A percentile compares a stretch with the other conserved stretches of the same genome.
phyloP scores from a whole-genome alignment of 192 early-diverging fungal genomes.

The Chytriomyces sp. region DNA sequence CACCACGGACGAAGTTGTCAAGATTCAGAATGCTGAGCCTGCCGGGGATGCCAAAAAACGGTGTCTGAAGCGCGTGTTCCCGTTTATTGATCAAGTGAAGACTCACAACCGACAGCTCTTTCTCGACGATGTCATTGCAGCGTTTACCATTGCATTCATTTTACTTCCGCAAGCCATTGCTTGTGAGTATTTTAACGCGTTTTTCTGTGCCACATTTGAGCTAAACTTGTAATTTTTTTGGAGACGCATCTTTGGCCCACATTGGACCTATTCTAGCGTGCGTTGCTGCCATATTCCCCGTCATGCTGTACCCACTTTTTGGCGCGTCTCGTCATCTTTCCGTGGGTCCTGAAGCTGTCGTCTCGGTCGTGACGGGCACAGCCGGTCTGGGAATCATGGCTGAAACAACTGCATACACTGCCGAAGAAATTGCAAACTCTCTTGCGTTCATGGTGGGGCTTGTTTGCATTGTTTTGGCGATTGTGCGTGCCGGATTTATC shows the following conservation, averaged over 20 bases:
- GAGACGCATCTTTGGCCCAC: conserved; percentile 36
- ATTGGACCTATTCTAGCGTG: conserved; percentile 38
- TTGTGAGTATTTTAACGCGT: conserved; percentile 20
- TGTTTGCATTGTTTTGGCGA: conserved; percentile 31
- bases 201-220: no score
- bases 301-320: conserved; percentile 47
- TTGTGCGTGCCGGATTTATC: conserved; percentile 48
- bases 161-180: conserved; percentile 53
- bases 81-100: conserved; percentile 7
- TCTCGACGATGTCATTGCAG: conserved; percentile 41
- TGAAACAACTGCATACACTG: not conserved
- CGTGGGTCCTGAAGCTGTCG: conserved; percentile 32
- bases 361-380: not conserved
- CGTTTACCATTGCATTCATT: conserved; percentile 47
- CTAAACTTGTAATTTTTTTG: not conserved
- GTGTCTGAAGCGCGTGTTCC: not conserved
- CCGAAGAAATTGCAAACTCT: conserved; percentile 32
- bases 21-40: no score
- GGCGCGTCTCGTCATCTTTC: conserved; percentile 49
- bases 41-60: no score
- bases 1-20: no score
- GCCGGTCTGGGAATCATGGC: not conserved
- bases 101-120: conserved; percentile 5
- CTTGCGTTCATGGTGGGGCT: conserved; percentile 46
- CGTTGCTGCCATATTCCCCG: conserved; percentile 44